Conservation (phyloP, 192 early-diverging fungal genomes). For the Funneliformis mosseae region DNA sequence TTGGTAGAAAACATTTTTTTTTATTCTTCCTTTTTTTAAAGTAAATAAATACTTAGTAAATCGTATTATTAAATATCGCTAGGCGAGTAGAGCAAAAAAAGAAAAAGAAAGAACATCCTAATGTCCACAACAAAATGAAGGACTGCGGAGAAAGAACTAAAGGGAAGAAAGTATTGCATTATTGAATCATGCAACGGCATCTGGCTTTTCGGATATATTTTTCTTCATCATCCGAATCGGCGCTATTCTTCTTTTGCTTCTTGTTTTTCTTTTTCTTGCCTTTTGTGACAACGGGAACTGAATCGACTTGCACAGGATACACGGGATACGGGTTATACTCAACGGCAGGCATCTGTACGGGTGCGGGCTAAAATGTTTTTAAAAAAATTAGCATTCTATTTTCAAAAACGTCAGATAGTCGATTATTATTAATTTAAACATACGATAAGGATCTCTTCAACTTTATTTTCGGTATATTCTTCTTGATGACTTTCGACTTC, state of each 20-base stretch:
- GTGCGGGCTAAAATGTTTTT: neutral
- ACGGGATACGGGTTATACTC: neutral
- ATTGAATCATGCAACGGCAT: conserved; percentile 29
- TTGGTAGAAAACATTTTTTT: too few relatives aligned
- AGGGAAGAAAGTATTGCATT: neutral
- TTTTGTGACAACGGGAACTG: neutral
- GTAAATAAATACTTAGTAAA: too few relatives aligned
- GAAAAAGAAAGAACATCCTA: neutral
- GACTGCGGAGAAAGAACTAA: neutral
- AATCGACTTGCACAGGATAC: neutral
- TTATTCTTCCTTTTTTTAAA: neutral
- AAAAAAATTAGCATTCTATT: too few relatives aligned
- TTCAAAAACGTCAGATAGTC: neutral
- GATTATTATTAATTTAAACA: neutral
- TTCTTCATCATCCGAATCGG: conserved; percentile 9
- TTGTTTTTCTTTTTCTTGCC: conserved; percentile 17
- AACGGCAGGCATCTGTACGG: neutral
- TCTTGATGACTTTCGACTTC: neutral
- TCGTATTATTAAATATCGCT: too few relatives aligned
- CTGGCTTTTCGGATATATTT: neutral
- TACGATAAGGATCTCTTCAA: neutral
- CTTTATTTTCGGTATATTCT: neutral
- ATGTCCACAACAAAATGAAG: neutral
- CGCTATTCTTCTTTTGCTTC: neutral
- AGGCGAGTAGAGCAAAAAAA: too few relatives aligned